Percentiles rank a stretch among this genome's conserved stretches.
Conservation (phyloP, 1,139 yeast species). For the Lodderomyces jiufengensis region DNA sequence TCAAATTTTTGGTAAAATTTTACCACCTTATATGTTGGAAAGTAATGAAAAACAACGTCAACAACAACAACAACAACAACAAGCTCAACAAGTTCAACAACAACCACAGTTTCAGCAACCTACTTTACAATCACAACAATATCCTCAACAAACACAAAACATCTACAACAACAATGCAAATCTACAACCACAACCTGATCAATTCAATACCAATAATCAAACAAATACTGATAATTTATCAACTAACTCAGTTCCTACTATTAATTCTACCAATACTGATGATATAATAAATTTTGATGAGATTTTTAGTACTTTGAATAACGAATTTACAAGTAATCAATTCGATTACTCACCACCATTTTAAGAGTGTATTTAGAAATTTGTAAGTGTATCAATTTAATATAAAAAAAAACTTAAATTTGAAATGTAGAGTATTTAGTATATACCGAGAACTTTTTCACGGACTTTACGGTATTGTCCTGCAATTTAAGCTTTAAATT, state of each 20-base stretch:
- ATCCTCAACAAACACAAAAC: slow-evolving; percentile 1
- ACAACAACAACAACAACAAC: slow-evolving; percentile 8
- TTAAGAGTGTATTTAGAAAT: too few species aligned
- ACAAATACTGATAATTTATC: slow-evolving; percentile 5
- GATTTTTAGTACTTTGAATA: slow-evolving; percentile 6
- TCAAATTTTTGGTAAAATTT: slow-evolving; percentile 74
- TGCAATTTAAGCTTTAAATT: too few species aligned
- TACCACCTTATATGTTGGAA: slow-evolving; percentile 79
- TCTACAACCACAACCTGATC: slow-evolving; percentile 2
- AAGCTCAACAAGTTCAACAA: slow-evolving; percentile 6
- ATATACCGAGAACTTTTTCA: too few species aligned
- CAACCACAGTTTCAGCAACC: slow-evolving; percentile 1
- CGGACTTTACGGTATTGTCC: too few species aligned
- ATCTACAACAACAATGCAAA: slow-evolving; percentile 1
- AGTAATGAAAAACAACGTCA: slow-evolving; percentile 18
- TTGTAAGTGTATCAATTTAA: too few species aligned
- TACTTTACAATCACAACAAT: background rate
- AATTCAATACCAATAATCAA: background rate
- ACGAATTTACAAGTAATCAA: slow-evolving; percentile 10
- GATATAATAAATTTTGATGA: slow-evolving; percentile 17
- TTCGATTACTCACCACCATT: slow-evolving; percentile 25
- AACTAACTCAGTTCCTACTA: slow-evolving; percentile 16
- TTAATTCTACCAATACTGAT: slow-evolving; percentile 5
- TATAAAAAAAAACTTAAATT: too few species aligned
- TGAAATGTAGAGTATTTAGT: too few species aligned